Evolutionary conservation across 2,329 filamentous ascomycete species (phyloP).

Genomic region (Phoma sp.): DNA sequence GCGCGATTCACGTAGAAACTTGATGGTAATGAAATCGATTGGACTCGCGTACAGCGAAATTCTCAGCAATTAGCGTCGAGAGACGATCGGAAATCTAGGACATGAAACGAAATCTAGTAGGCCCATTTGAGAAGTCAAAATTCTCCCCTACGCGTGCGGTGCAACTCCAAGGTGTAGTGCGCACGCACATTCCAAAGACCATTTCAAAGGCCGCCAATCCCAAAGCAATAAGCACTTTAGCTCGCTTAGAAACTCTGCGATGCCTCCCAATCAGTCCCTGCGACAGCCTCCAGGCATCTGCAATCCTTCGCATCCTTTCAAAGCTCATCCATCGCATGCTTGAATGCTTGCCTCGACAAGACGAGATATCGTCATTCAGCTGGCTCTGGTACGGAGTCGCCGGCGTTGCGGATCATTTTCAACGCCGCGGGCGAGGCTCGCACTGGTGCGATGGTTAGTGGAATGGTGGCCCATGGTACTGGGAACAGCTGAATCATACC

Average conservation of each 20-base stretch:
- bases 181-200: conserved; percentile 11
- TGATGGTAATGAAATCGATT: background rate
- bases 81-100: background rate
- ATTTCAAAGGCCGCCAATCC: conserved; percentile 11
- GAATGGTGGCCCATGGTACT: conserved; percentile 15
- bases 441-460: conserved; percentile 31
- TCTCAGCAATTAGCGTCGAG: background rate
- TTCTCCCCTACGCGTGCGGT: conserved; percentile 3
- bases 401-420: conserved; percentile 4
- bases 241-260: conserved; percentile 13
- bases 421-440: conserved; percentile 26
- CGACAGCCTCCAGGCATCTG: conserved; percentile 1
- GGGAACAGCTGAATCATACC: conserved; percentile 25
- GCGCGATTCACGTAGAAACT: background rate
- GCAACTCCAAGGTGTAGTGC: conserved; percentile 10
- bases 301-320: conserved; percentile 9
- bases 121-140: background rate
- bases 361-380: conserved; percentile 1
- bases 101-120: conserved; percentile 1
- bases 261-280: conserved; percentile 7
- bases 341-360: conserved; percentile 2
- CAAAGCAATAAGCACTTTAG: conserved; percentile 9
- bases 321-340: conserved; percentile 8
- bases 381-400: conserved; percentile 6
- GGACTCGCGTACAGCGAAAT: background rate